Percentiles rank a stretch among this genome's conserved stretches.
These are phyloP conservation scores for Torrubiella hemipterigena DNA, from an alignment of 2,329 filamentous ascomycete genomes.

Conservation along the genomic window DNA sequence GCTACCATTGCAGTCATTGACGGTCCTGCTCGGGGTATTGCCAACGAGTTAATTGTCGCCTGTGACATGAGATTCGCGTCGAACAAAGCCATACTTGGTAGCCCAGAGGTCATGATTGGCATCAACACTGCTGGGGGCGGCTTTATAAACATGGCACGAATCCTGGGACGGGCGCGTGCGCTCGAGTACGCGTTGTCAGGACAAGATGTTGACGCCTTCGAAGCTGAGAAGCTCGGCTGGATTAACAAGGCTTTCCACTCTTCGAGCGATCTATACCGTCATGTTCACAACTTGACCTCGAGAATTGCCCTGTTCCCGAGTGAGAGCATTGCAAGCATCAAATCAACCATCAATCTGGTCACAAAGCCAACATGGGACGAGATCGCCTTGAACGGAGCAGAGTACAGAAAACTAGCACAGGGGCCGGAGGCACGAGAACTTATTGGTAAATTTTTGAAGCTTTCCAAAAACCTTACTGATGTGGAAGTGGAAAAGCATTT, in stretches of 20 bases:
- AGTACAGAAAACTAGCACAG: too few relatives aligned
- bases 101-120: not conserved
- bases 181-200: not conserved
- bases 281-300: not conserved
- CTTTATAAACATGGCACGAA: not conserved
- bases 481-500: too few relatives aligned
- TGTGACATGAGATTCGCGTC: constrained; percentile 1
- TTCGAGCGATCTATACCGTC: not conserved
- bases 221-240: not conserved
- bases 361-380: too few relatives aligned
- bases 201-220: not conserved
- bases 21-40: not conserved
- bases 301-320: not conserved
- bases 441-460: too few relatives aligned
- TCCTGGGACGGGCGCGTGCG: not conserved
- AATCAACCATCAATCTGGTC: not conserved
- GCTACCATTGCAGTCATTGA: not conserved
- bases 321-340: not conserved
- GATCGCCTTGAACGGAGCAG: too few relatives aligned
- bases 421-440: too few relatives aligned
- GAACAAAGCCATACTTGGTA: not conserved
- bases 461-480: too few relatives aligned
- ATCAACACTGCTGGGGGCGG: not conserved
- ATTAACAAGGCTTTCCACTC: not conserved
- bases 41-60: not conserved